Evolutionary conservation across 139 green algal genomes (phyloP).

Genomic region (Tetraselmis chui): DNA sequence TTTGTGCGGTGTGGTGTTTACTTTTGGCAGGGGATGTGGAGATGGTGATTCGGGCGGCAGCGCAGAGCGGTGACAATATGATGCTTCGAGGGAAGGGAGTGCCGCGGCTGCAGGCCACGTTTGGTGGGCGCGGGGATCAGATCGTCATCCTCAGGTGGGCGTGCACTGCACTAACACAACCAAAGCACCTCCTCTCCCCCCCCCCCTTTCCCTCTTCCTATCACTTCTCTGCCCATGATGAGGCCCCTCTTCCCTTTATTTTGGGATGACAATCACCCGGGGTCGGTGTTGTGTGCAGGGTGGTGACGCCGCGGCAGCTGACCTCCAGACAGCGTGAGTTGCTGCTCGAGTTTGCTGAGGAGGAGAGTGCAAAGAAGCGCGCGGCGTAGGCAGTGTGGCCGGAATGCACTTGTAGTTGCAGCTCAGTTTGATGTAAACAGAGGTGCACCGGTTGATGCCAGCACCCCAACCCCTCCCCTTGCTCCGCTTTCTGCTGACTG

Average conservation of each 20-base stretch:
- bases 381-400: neutral
- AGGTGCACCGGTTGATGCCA: too few species aligned
- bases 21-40: slow-evolving; percentile 26
- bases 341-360: slow-evolving; percentile 10
- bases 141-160: slow-evolving; percentile 39
- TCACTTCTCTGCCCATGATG: too few species aligned
- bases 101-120: slow-evolving; percentile 12
- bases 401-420: too few species aligned
- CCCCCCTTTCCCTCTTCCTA: too few species aligned
- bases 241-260: too few species aligned
- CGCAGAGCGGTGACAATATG: slow-evolving; percentile 56
- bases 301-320: slow-evolving; percentile 23
- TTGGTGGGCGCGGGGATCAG: slow-evolving; percentile 44
- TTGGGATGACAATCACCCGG: too few species aligned
- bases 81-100: slow-evolving; percentile 58
- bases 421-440: too few species aligned
- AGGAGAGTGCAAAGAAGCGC: neutral
- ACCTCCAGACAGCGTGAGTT: slow-evolving; percentile 32
- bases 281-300: too few species aligned
- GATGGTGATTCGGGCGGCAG: slow-evolving; percentile 41
- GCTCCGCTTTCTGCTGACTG: too few species aligned
- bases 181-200: too few species aligned
- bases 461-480: too few species aligned
- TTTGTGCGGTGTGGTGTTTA: neutral
- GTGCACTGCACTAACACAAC: too few species aligned